Conservation (phyloP, 1,284 basidiomycete species). For the Trichosporon sp. region DNA sequence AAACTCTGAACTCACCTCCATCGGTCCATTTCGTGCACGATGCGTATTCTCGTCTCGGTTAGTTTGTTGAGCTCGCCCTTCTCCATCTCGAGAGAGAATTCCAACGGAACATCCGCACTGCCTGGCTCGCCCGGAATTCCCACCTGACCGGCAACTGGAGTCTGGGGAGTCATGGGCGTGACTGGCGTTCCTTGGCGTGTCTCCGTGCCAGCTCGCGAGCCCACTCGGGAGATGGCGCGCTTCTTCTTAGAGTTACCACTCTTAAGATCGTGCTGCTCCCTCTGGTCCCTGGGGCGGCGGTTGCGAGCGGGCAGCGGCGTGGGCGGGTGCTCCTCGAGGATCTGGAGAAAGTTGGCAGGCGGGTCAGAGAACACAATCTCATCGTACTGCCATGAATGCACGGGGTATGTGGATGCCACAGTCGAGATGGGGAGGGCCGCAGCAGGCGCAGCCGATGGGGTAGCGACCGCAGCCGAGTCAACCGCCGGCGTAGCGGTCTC, state of each 20-base stretch:
- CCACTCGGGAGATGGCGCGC: constrained; percentile 26
- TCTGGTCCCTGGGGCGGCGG: constrained; percentile 45
- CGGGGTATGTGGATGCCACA: constrained; percentile 46
- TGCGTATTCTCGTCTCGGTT: constrained; percentile 66
- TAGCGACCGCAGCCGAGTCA: not conserved
- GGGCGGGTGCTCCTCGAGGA: constrained; percentile 74
- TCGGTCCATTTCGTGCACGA: constrained; percentile 51
- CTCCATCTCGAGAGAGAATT: constrained; percentile 77
- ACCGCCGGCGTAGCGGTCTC: constrained; percentile 1
- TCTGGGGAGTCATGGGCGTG: not conserved
- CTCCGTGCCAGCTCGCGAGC: constrained; percentile 53
- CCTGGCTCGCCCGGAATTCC: constrained; percentile 40
- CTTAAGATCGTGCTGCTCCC: constrained; percentile 28
- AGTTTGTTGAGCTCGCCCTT: constrained; percentile 75
- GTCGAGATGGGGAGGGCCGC: not conserved
- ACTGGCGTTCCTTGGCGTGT: constrained; percentile 27
- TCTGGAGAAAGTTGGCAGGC: constrained; percentile 76
- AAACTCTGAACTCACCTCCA: constrained; percentile 39
- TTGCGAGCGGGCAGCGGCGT: constrained; percentile 67
- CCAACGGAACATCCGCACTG: constrained; percentile 54
- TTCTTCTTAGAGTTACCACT: constrained; percentile 39
- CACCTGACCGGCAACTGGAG: constrained; percentile 27
- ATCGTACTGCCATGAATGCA: constrained; percentile 99
- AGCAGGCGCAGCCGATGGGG: constrained; percentile 1
- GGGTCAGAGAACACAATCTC: constrained; percentile 97